These are phyloP conservation scores for Chondrus crispus DNA, from an alignment of 23 red algal genomes.

Conservation along the genomic window DNA sequence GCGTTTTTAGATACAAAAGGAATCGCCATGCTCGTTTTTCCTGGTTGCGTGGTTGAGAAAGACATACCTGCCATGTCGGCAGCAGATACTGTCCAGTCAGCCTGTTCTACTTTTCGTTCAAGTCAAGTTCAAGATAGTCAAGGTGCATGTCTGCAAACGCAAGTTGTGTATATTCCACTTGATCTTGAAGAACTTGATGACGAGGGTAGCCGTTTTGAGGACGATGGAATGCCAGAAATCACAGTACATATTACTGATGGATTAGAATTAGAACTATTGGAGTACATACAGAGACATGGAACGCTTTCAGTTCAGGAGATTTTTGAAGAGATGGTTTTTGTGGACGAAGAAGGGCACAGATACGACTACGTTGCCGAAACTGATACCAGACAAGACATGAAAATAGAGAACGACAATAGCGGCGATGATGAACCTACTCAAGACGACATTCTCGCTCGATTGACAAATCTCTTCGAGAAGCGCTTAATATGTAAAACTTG, in stretches of 20 bases:
- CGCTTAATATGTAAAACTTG: neutral
- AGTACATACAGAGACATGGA: slow-evolving; percentile 8
- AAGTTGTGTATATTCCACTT: neutral
- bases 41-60: slow-evolving; percentile 14
- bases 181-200: neutral
- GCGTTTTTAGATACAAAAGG: slow-evolving; percentile 53
- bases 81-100: neutral
- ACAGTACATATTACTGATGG: slow-evolving; percentile 15
- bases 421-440: neutral
- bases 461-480: neutral
- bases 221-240: neutral
- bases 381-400: neutral
- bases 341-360: neutral
- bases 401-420: neutral
- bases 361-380: neutral
- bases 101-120: slow-evolving; percentile 35
- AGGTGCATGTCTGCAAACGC: slow-evolving; percentile 17
- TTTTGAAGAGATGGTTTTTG: neutral
- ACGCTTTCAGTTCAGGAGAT: neutral
- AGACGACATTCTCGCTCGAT: neutral
- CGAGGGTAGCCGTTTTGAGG: neutral
- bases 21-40: slow-evolving; percentile 75
- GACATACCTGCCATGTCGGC: neutral
- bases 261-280: slow-evolving; percentile 45
- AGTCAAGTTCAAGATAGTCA: slow-evolving; percentile 23